Conservation (phyloP, 2,329 filamentous ascomycete species). For the Fusarium drepaniforme region DNA sequence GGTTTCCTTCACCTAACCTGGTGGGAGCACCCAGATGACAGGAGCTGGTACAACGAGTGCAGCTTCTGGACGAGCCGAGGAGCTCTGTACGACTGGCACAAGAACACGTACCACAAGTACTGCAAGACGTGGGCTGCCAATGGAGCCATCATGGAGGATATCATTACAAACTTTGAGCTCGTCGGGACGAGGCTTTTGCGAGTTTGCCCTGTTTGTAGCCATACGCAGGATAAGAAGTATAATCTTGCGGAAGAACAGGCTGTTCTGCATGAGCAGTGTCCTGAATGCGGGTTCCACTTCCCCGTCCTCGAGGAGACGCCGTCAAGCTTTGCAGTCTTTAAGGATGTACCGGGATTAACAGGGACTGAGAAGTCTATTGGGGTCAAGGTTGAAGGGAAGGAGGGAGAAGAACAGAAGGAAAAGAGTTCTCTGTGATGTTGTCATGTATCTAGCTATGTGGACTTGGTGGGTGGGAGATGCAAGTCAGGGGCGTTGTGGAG, state of each 20-base stretch:
- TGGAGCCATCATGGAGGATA: constrained; percentile 36
- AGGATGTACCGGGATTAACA: constrained; percentile 2
- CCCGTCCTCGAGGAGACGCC: constrained; percentile 29
- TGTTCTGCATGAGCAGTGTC: constrained; percentile 26
- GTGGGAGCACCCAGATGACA: constrained; percentile 26
- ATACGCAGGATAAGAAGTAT: constrained; percentile 33
- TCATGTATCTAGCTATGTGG: neutral
- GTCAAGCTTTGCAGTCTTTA: constrained; percentile 31
- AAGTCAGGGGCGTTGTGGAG: neutral
- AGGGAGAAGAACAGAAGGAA: neutral
- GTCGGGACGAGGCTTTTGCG: constrained; percentile 21
- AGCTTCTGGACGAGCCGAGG: constrained; percentile 33
- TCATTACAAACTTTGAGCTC: constrained; percentile 37
- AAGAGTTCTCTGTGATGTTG: constrained; percentile 4
- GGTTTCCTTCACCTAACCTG: constrained; percentile 23
- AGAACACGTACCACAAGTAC: constrained; percentile 33
- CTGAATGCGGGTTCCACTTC: constrained; percentile 33
- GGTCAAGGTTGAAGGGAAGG: neutral
- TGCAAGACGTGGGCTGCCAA: constrained; percentile 30
- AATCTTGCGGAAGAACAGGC: constrained; percentile 33
- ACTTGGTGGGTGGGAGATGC: neutral
- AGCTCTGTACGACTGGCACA: constrained; percentile 29
- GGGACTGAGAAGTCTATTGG: neutral
- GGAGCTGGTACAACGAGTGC: constrained; percentile 30
- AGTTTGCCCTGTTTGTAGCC: constrained; percentile 28